Evolutionary conservation across 2,329 filamentous ascomycete genomes (phyloP).

Genomic region (Lomentospora prolificans): DNA sequence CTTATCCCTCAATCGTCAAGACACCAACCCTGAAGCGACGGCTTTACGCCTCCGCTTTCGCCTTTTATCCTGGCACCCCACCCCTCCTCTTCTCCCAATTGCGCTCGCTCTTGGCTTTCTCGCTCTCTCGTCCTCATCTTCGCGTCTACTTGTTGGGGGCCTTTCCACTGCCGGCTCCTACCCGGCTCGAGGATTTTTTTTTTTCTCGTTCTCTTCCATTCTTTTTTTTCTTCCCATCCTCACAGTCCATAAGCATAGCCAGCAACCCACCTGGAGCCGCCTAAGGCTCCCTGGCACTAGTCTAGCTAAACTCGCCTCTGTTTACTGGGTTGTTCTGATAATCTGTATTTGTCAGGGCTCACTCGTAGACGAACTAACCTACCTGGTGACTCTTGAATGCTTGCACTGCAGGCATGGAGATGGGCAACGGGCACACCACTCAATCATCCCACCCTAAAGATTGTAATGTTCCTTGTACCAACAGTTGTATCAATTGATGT

Average conservation of each 20-base stretch:
- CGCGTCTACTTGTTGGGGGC: not conserved
- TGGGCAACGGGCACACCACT: not conserved
- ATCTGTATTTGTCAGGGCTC: too few species aligned
- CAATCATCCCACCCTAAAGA: not conserved
- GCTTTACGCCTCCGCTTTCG: slow-evolving; percentile 3
- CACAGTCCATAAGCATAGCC: too few species aligned
- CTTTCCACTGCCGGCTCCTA: not conserved
- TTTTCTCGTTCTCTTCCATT: not conserved
- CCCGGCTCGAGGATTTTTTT: not conserved
- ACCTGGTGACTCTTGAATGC: too few species aligned
- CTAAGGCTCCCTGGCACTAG: too few species aligned
- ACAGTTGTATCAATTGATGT: too few species aligned
- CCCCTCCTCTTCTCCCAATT: not conserved
- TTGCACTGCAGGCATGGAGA: not conserved
- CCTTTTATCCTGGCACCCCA: slow-evolving; percentile 6
- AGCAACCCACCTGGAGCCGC: too few species aligned
- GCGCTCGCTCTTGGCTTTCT: not conserved
- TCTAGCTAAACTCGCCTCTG: too few species aligned
- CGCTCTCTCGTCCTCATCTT: not conserved
- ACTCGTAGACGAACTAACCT: too few species aligned
- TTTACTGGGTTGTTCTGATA: too few species aligned
- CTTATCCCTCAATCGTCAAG: not conserved
- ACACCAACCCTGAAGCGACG: not conserved
- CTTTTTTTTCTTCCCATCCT: not conserved
- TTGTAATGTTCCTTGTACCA: not conserved